Evolutionary conservation across 768 basidiomycete genomes (phyloP).

Genomic region (Xanthoconium stramineum): DNA sequence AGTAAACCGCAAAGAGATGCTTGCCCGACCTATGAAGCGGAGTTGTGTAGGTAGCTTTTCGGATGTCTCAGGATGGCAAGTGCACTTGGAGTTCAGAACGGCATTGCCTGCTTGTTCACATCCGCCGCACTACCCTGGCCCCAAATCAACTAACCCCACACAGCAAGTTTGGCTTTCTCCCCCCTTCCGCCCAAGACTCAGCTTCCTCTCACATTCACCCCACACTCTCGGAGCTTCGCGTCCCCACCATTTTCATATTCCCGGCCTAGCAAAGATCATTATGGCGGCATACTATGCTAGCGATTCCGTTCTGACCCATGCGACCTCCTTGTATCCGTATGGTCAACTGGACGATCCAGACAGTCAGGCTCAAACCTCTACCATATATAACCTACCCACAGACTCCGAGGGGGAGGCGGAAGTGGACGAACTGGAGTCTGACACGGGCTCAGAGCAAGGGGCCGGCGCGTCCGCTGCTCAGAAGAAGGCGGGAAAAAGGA

Average conservation of each 20-base stretch:
- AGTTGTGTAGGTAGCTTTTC: neutral
- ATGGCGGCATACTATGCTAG: conserved; percentile 33
- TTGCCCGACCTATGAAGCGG: neutral
- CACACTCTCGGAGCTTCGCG: conserved; percentile 2
- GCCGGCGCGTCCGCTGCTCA: conserved; percentile 23
- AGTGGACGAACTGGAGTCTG: conserved; percentile 34
- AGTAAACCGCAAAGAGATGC: neutral
- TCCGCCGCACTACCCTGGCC: conserved; percentile 26
- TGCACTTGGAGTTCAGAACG: conserved; percentile 9
- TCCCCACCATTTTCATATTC: conserved; percentile 6
- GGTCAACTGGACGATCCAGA: conserved; percentile 24
- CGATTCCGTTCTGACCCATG: conserved; percentile 30
- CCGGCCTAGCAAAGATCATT: conserved; percentile 10
- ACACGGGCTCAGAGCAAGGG: conserved; percentile 31
- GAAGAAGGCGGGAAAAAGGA: conserved; percentile 28
- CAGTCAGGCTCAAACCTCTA: conserved; percentile 22
- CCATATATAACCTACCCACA: conserved; percentile 32
- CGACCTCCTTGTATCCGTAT: conserved; percentile 33
- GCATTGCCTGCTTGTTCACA: conserved; percentile 21
- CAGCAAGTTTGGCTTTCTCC: conserved; percentile 12
- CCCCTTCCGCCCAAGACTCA: neutral
- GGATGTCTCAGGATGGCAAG: conserved; percentile 23
- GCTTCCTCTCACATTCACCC: conserved; percentile 2
- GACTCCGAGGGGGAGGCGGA: conserved; percentile 34
- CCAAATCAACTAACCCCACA: conserved; percentile 15